Percentiles rank a stretch among this genome's conserved stretches.
Conservation (phyloP, 208 protist genomes). For the Balamuthia mandrillaris region DNA sequence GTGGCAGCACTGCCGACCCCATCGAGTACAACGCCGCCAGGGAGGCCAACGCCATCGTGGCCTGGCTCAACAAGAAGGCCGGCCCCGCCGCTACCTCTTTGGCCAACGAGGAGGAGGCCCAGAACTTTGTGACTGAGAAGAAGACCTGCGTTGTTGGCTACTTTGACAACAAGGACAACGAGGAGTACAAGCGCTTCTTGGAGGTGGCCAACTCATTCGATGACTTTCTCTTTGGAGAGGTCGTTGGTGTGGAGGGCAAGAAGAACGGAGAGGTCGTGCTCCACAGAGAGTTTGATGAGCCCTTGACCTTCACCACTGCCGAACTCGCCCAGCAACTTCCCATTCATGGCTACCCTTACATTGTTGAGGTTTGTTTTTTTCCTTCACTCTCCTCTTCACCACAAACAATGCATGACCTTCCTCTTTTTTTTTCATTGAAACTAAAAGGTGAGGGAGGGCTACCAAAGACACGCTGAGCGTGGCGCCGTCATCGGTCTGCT, state of each 20-base stretch:
- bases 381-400: background rate
- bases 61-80: slow-evolving; percentile 28
- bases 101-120: background rate
- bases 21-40: background rate
- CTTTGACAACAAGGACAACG: slow-evolving; percentile 32
- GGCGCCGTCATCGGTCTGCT: background rate
- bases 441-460: background rate
- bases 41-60: background rate
- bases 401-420: background rate
- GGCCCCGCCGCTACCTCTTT: slow-evolving; percentile 1
- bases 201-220: background rate
- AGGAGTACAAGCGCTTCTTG: slow-evolving; percentile 22
- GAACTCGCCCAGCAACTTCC: background rate
- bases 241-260: background rate
- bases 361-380: background rate
- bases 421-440: background rate
- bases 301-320: background rate
- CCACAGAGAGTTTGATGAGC: slow-evolving; percentile 14
- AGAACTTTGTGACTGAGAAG: background rate
- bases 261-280: slow-evolving; percentile 4
- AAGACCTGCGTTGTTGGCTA: background rate
- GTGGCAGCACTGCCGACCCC: background rate
- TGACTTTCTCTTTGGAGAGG: background rate
- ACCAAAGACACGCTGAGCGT: background rate
- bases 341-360: slow-evolving; percentile 25